Evolutionary conservation across 352 stramenopile species (phyloP).

Genomic region (Phytophthora fragariae): DNA sequence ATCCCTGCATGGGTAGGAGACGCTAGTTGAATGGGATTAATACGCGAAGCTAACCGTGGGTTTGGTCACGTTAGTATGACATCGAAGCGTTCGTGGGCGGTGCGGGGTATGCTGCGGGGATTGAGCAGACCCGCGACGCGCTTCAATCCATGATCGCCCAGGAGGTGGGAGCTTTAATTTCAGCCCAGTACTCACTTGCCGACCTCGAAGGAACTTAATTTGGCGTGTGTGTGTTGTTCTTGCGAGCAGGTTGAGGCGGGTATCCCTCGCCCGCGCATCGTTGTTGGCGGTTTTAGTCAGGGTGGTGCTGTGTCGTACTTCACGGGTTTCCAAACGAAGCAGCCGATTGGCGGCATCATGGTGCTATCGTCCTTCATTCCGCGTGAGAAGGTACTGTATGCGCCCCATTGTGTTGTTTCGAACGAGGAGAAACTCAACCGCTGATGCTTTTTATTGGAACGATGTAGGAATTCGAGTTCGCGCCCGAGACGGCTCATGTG

Average conservation of each 20-base stretch:
- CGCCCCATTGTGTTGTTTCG: background rate
- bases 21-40: too few species aligned
- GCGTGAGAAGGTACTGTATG: constrained; percentile 38
- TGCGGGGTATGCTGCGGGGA: constrained; percentile 89
- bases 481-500: constrained; percentile 54
- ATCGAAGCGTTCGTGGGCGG: constrained; percentile 92
- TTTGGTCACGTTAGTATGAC: constrained; percentile 75
- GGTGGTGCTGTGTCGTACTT: constrained; percentile 92
- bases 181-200: too few species aligned
- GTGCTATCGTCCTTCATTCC: constrained; percentile 81
- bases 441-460: background rate
- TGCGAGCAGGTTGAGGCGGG: constrained; percentile 42
- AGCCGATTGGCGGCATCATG: constrained; percentile 71
- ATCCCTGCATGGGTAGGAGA: constrained; percentile 91
- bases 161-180: constrained; percentile 23
- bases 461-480: constrained; percentile 49
- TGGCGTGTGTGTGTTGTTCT: too few species aligned
- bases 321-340: constrained; percentile 71
- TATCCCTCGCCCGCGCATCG: constrained; percentile 90
- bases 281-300: constrained; percentile 95
- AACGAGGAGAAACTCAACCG: too few species aligned
- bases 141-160: constrained; percentile 83
- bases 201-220: too few species aligned
- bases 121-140: constrained; percentile 74
- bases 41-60: too few species aligned